Percentiles rank a stretch among this genome's conserved stretches.
These are phyloP conservation scores for Colletotrichum lupini DNA, from an alignment of 2,329 filamentous ascomycete genomes.

Conservation along the genomic window DNA sequence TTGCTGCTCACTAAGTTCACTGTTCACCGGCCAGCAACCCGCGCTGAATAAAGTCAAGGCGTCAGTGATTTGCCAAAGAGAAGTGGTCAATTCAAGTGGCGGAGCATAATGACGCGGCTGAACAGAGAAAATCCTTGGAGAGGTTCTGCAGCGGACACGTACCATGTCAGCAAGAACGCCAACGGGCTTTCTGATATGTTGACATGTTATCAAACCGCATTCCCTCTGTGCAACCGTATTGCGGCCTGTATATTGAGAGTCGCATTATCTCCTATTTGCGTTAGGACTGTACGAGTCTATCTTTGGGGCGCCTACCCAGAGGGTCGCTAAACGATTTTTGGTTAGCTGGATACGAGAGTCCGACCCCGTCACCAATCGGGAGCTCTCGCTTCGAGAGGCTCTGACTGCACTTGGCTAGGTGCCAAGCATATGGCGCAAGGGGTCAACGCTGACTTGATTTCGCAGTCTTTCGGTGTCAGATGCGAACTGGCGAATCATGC, in stretches of 20 bases:
- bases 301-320: neutral
- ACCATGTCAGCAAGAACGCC: neutral
- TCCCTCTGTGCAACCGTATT: neutral
- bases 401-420: neutral
- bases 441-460: neutral
- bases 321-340: neutral
- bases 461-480: neutral
- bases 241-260: neutral
- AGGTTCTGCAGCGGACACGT: neutral
- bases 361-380: neutral
- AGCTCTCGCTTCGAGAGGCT: neutral
- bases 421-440: neutral
- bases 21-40: too few species aligned
- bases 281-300: neutral
- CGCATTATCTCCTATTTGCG: neutral
- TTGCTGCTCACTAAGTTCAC: too few species aligned
- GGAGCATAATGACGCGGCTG: neutral
- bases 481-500: neutral
- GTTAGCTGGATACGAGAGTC: neutral
- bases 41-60: too few species aligned
- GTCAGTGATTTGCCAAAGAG: too few species aligned
- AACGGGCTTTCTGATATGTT: neutral
- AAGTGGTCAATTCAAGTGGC: neutral
- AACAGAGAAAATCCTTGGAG: neutral
- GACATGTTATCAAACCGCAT: neutral